phyloP scores from a whole-genome alignment of 306 rosid genomes.

The Carpinus fangiana region DNA sequence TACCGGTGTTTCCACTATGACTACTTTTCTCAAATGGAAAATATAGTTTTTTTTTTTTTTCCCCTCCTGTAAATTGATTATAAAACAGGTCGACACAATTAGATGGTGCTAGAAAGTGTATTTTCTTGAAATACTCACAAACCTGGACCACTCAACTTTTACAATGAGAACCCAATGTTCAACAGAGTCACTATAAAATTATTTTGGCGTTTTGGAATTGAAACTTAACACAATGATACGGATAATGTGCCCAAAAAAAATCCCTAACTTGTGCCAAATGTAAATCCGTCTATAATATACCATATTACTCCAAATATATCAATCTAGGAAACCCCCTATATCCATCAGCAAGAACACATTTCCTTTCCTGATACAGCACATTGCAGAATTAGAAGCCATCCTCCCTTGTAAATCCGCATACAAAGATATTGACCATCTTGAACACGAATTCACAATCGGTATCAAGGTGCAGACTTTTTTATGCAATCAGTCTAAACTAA shows the following conservation, averaged over 20 bases:
- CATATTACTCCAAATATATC: not conserved
- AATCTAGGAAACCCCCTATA: not conserved
- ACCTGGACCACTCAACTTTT: too few species aligned
- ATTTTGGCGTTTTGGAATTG: too few species aligned
- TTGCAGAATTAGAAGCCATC: not conserved
- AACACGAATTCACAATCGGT: not conserved
- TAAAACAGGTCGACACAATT: too few species aligned
- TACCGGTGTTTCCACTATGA: too few species aligned
- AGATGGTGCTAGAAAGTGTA: too few species aligned
- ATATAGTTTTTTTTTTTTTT: too few species aligned
- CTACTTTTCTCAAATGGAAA: too few species aligned
- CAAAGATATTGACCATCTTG: not conserved
- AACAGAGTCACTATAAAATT: too few species aligned
- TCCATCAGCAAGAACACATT: not conserved
- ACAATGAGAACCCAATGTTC: too few species aligned
- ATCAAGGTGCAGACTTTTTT: not conserved
- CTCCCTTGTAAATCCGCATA: not conserved
- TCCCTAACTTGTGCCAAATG: not conserved
- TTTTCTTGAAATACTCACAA: too few species aligned
- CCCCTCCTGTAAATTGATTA: too few species aligned
- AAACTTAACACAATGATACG: not conserved
- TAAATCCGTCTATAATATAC: constrained; percentile 5
- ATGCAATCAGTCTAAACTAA: not conserved
- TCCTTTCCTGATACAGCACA: not conserved
- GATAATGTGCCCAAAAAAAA: not conserved